These are phyloP conservation scores for Aureobasidium namibiae DNA, from an alignment of 2,329 filamentous ascomycete genomes.

Conservation along the genomic window DNA sequence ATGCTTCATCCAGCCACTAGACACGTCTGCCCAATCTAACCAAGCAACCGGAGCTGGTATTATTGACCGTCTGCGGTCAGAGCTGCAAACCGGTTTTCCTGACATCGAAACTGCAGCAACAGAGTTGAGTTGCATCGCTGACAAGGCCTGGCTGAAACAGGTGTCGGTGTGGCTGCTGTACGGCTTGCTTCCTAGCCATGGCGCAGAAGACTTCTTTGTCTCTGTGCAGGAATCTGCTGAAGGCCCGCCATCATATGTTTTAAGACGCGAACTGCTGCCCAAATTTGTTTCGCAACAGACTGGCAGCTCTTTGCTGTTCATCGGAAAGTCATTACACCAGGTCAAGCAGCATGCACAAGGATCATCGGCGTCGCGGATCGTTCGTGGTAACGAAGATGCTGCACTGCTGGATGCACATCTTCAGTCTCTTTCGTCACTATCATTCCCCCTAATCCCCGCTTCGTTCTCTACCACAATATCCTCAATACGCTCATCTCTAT, in stretches of 20 bases:
- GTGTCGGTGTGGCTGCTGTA: conserved; percentile 86
- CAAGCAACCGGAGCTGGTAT: conserved; percentile 45
- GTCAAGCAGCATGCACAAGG: conserved; percentile 35
- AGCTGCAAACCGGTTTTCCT: conserved; percentile 78
- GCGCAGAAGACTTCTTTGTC: conserved; percentile 81
- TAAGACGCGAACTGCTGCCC: conserved; percentile 57
- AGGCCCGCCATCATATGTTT: conserved; percentile 40
- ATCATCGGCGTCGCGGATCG: neutral
- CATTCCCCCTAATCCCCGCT: conserved; percentile 64
- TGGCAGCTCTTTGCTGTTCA: conserved; percentile 78
- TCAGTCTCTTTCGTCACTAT: conserved; percentile 57
- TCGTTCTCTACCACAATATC: conserved; percentile 65
- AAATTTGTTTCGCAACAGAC: conserved; percentile 68
- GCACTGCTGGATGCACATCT: conserved; percentile 62
- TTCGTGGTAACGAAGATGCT: conserved; percentile 36
- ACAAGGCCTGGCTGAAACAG: conserved; percentile 87
- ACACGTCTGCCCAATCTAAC: conserved; percentile 15
- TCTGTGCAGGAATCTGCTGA: conserved; percentile 30
- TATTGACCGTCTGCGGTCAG: conserved; percentile 66
- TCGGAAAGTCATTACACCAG: conserved; percentile 82
- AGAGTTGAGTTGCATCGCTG: conserved; percentile 66
- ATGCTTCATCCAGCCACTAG: conserved; percentile 53
- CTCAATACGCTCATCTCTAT: conserved; percentile 71
- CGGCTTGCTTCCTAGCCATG: conserved; percentile 70
- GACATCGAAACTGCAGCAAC: conserved; percentile 73